phyloP scores from a whole-genome alignment of 306 rosid genomes.

The Sicyos edulis region DNA sequence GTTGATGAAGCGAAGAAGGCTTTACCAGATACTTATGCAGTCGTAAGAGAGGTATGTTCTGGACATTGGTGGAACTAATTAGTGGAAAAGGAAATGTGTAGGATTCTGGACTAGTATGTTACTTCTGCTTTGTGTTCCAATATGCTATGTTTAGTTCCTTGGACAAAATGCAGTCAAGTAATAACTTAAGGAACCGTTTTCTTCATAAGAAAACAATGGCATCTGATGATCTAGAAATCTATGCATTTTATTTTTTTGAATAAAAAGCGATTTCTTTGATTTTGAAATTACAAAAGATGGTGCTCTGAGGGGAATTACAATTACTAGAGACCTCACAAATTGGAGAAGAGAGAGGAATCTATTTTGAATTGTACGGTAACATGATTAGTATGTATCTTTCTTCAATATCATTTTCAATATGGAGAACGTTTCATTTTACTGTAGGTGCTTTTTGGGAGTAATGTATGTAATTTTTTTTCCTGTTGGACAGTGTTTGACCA shows the following conservation, averaged over 20 bases:
- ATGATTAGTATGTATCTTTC: not conserved
- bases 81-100: not conserved
- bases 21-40: not conserved
- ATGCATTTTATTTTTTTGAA: no score
- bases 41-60: slow-evolving; percentile 8
- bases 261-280: no score
- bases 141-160: not conserved
- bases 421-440: not conserved
- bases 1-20: not conserved
- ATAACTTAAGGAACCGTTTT: not conserved
- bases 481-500: not conserved
- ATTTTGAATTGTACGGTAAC: no score
- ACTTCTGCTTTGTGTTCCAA: not conserved
- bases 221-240: not conserved
- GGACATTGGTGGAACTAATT: not conserved
- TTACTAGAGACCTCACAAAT: no score
- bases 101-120: no score
- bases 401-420: not conserved
- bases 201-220: not conserved
- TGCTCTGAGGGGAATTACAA: no score
- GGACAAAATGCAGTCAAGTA: not conserved
- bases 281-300: no score
- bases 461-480: not conserved
- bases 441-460: not conserved
- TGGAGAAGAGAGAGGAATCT: no score